These are phyloP conservation scores for Colletotrichum sp. DNA, from an alignment of 2,329 filamentous ascomycete genomes.

Conservation along the genomic window DNA sequence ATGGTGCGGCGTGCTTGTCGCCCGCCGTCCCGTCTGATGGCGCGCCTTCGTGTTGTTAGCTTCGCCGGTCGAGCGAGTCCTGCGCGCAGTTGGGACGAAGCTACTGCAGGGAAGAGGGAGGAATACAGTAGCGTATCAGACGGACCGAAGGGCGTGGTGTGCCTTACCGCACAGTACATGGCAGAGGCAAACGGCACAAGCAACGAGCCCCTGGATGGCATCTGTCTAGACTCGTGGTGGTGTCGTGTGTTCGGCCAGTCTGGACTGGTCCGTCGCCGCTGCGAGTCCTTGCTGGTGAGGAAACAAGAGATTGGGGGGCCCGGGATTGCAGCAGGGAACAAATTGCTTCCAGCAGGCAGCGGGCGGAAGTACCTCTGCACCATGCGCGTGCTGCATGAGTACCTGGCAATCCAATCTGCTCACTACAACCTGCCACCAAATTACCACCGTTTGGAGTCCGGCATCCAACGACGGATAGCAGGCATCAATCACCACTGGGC, in stretches of 20 bases:
- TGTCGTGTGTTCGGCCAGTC: conserved; percentile 11
- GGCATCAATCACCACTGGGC: not conserved
- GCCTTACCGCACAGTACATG: not conserved
- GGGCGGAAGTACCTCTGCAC: not conserved
- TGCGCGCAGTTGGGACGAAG: not conserved
- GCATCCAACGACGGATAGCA: not conserved
- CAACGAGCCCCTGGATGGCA: conserved; percentile 9
- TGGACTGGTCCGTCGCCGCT: conserved; percentile 3
- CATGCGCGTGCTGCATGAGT: not conserved
- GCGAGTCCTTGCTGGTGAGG: not conserved
- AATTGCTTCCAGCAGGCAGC: not conserved
- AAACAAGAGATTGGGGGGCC: conserved; percentile 20
- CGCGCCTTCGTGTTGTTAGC: not conserved
- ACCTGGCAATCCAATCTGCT: not conserved
- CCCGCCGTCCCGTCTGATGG: not conserved
- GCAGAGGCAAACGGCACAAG: not conserved
- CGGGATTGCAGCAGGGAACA: conserved; percentile 13
- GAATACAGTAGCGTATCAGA: not conserved
- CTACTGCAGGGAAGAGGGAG: conserved; percentile 6
- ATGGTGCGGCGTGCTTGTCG: not conserved
- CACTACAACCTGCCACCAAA: not conserved
- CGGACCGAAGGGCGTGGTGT: not conserved
- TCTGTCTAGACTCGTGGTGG: conserved; percentile 5
- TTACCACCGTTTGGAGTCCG: not conserved
- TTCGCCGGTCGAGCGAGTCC: not conserved